These are phyloP conservation scores for Mixia osmundae DNA, from an alignment of 1,284 basidiomycete genomes.

Conservation along the genomic window DNA sequence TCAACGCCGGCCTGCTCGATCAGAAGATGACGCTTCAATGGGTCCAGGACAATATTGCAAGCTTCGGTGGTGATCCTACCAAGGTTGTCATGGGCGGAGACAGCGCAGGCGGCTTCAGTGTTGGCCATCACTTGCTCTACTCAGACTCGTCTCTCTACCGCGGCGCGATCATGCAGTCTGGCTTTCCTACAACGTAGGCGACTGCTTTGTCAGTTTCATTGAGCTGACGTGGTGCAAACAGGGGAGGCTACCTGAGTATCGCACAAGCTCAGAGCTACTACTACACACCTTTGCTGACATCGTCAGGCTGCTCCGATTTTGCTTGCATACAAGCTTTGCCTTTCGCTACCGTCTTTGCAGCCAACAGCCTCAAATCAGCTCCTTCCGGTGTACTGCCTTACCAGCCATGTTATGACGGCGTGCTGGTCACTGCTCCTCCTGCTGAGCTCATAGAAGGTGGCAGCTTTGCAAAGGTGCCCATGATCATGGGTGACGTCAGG, in stretches of 20 bases:
- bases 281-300: no score
- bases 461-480: no score
- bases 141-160: slow-evolving; percentile 5
- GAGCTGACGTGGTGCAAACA: no score
- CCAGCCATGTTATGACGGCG: no score
- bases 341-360: slow-evolving; percentile 1
- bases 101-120: slow-evolving; percentile 4
- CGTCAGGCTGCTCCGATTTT: slow-evolving; percentile 1
- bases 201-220: no score
- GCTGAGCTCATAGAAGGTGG: not conserved
- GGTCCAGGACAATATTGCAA: slow-evolving; percentile 3
- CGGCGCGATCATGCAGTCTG: slow-evolving; percentile 1
- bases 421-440: not conserved
- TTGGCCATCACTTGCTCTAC: no score
- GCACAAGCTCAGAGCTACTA: no score
- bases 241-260: no score
- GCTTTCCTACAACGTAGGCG: slow-evolving; percentile 1
- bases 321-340: slow-evolving; percentile 5
- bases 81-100: slow-evolving; percentile 3
- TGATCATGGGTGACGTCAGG: slow-evolving; percentile 2
- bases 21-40: slow-evolving; percentile 3
- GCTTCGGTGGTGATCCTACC: slow-evolving; percentile 3
- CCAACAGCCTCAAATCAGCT: slow-evolving; percentile 3
- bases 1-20: slow-evolving; percentile 2
- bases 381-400: slow-evolving; percentile 2